Evolutionary conservation across 2,329 filamentous ascomycete genomes (phyloP).

Genomic region (Ophiostoma tasmaniense): DNA sequence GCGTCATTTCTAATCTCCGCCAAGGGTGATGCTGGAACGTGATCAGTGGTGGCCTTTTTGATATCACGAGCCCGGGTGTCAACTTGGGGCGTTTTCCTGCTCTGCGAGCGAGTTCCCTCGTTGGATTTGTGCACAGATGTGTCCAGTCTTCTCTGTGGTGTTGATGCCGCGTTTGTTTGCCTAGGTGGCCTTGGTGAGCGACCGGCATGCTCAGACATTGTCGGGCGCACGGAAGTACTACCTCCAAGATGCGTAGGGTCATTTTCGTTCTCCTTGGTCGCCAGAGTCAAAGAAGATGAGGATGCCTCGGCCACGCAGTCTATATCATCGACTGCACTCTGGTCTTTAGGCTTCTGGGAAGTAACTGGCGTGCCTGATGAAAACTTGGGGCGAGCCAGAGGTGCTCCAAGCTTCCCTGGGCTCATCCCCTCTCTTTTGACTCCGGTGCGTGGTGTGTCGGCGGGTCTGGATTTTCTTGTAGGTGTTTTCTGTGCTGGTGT

Average conservation of each 20-base stretch:
- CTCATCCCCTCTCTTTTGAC: too few relatives aligned
- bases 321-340: not conserved
- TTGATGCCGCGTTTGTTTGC: not conserved
- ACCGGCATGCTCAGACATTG: not conserved
- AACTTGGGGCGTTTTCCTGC: not conserved
- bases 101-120: not conserved
- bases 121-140: not conserved
- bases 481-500: not conserved
- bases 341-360: not conserved
- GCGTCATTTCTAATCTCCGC: constrained; percentile 2
- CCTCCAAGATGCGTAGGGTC: not conserved
- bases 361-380: not conserved
- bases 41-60: not conserved
- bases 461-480: not conserved
- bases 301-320: not conserved
- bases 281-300: not conserved
- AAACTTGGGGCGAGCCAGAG: not conserved
- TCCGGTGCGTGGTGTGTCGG: not conserved
- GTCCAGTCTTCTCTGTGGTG: not conserved
- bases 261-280: not conserved
- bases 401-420: not conserved
- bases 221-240: not conserved
- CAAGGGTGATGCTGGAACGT: not conserved
- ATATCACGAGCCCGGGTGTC: not conserved
- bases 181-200: not conserved